Evolutionary conservation across 2,329 filamentous ascomycete genomes (phyloP).

Genomic region (Diaporthe velutina): DNA sequence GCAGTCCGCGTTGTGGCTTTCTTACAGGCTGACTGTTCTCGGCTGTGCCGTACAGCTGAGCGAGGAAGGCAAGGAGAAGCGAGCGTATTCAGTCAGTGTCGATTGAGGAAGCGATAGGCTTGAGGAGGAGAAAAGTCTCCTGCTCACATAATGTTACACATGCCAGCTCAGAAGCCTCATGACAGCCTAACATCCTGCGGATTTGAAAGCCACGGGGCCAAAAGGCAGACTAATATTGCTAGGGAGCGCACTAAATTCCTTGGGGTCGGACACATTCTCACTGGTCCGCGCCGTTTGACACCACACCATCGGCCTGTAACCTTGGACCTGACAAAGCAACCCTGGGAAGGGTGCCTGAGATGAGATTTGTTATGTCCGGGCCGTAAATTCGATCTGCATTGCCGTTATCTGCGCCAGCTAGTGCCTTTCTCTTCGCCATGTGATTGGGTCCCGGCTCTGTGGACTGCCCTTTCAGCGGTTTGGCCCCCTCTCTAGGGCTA

Average conservation of each 20-base stretch:
- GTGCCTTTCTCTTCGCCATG: neutral
- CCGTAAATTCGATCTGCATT: conserved; percentile 19
- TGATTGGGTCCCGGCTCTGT: conserved; percentile 8
- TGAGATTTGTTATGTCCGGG: conserved; percentile 20
- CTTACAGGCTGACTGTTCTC: neutral
- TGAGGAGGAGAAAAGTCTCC: neutral
- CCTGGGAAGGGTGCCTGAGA: neutral
- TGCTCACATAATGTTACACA: neutral
- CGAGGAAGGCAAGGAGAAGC: neutral
- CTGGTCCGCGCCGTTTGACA: neutral
- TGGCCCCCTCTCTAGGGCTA: conserved; percentile 16
- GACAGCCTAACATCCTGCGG: neutral
- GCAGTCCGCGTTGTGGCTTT: neutral
- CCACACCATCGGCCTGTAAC: neutral
- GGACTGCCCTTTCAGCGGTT: neutral
- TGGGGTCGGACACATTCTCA: neutral
- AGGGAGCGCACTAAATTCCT: neutral
- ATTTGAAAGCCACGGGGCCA: conserved; percentile 27
- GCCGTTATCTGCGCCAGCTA: neutral
- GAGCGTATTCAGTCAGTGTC: neutral
- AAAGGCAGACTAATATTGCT: neutral
- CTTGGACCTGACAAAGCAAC: conserved; percentile 28
- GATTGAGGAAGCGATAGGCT: neutral
- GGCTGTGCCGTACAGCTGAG: neutral
- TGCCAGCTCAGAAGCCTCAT: neutral